Evolutionary conservation across 805 yeast species (phyloP).

Genomic region (Barnettozyma botsteinii): DNA sequence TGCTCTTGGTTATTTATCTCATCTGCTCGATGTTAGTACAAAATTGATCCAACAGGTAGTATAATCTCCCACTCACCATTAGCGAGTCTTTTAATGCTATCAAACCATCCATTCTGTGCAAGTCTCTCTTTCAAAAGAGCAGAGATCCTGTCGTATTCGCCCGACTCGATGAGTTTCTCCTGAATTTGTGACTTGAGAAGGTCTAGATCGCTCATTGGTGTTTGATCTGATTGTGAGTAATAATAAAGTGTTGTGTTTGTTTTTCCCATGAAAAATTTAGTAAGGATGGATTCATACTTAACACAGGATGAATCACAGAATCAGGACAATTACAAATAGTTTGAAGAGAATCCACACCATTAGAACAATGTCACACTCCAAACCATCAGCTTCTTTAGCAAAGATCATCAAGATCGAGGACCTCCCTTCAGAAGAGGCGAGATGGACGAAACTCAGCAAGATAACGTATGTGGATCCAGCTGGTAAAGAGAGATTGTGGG

Average conservation of each 20-base stretch:
- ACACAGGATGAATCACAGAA: neutral
- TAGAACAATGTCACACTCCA: slow-evolving; percentile 16
- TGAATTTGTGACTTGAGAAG: slow-evolving; percentile 55
- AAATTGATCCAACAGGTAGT: too few species aligned
- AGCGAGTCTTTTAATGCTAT: slow-evolving; percentile 60
- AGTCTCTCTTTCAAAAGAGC: slow-evolving; percentile 56
- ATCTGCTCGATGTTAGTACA: slow-evolving; percentile 16
- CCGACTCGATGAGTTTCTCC: slow-evolving; percentile 64
- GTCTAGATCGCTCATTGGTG: slow-evolving; percentile 4
- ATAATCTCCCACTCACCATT: slow-evolving; percentile 38
- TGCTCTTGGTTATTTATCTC: slow-evolving; percentile 36
- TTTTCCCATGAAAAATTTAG: too few species aligned
- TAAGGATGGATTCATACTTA: neutral
- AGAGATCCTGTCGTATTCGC: slow-evolving; percentile 73
- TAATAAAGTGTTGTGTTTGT: neutral
- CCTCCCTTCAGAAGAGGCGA: slow-evolving; percentile 41
- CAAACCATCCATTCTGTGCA: slow-evolving; percentile 82
- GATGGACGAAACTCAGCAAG: slow-evolving; percentile 63
- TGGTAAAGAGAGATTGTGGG: slow-evolving; percentile 78
- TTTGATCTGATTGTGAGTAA: neutral
- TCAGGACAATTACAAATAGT: neutral
- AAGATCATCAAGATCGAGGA: slow-evolving; percentile 27
- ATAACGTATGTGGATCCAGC: slow-evolving; percentile 67
- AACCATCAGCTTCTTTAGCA: slow-evolving; percentile 33
- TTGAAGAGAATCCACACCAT: neutral